A percentile compares a stretch with the other conserved stretches of the same genome.
phyloP scores from a whole-genome alignment of 2,329 filamentous ascomycete species.

The Calonectria naviculata region DNA sequence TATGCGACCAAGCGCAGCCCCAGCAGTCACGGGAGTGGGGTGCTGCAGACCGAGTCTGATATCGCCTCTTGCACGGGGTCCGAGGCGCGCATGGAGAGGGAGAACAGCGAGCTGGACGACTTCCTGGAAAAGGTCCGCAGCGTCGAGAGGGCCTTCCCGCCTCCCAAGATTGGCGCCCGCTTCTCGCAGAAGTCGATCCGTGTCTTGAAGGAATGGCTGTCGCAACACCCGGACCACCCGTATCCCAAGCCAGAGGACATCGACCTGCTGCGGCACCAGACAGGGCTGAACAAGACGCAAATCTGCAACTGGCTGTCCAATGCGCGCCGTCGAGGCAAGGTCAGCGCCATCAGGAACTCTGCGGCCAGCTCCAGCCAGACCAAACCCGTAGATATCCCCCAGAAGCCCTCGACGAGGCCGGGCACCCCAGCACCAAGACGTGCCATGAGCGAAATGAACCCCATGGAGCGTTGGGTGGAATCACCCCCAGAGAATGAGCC shows the following conservation, averaged over 20 bases:
- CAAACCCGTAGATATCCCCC: constrained; percentile 66
- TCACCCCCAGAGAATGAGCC: constrained; percentile 44
- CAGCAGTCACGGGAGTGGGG: constrained; percentile 16
- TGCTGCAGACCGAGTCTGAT: constrained; percentile 7
- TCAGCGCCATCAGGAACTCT: constrained; percentile 38
- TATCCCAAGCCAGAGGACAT: constrained; percentile 15
- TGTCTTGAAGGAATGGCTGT: constrained; percentile 13
- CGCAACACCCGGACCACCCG: constrained; percentile 7
- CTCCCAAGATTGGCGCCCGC: constrained; percentile 15
- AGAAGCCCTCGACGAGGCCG: constrained; percentile 27
- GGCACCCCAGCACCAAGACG: constrained; percentile 46
- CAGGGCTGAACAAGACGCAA: constrained; percentile 80
- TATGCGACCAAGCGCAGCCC: background rate
- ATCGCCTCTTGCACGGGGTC: constrained; percentile 5
- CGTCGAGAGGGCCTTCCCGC: constrained; percentile 7
- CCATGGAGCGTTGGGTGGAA: constrained; percentile 42
- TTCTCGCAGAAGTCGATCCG: constrained; percentile 15
- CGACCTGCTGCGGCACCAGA: constrained; percentile 72
- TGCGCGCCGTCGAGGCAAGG: constrained; percentile 81
- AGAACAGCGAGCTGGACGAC: constrained; percentile 11
- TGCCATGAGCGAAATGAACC: constrained; percentile 28
- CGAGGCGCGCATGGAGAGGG: background rate
- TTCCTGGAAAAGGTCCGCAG: constrained; percentile 2
- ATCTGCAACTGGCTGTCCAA: constrained; percentile 92
- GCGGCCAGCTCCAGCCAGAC: background rate